Evolutionary conservation across 2,329 filamentous ascomycete species (phyloP).

Genomic region (Aspergillus sclerotialis): DNA sequence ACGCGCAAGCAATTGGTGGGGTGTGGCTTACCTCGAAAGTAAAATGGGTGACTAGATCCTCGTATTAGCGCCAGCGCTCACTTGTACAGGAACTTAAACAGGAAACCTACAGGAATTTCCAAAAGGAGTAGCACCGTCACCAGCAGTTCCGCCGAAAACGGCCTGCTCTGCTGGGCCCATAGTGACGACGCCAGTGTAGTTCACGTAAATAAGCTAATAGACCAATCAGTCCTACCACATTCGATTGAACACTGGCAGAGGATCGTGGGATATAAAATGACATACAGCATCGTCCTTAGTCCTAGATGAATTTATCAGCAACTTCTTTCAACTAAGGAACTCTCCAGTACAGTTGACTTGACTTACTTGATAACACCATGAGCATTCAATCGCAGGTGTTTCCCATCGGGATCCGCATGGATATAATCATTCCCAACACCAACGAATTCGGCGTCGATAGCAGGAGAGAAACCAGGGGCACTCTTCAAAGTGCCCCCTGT

Average conservation of each 20-base stretch:
- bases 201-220: slow-evolving; percentile 29
- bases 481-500: slow-evolving; percentile 28
- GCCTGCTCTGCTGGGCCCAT: slow-evolving; percentile 25
- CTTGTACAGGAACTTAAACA: background rate
- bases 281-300: slow-evolving; percentile 27
- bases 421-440: slow-evolving; percentile 38
- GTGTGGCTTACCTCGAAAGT: slow-evolving; percentile 30
- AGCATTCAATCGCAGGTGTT: slow-evolving; percentile 34
- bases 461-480: slow-evolving; percentile 27
- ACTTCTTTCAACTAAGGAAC: background rate
- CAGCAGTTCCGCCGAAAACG: slow-evolving; percentile 25
- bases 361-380: slow-evolving; percentile 34
- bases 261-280: too few relatives aligned
- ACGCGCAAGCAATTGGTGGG: too few relatives aligned
- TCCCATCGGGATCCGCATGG: slow-evolving; percentile 32
- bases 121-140: slow-evolving; percentile 30
- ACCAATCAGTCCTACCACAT: background rate
- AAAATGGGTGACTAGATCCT: slow-evolving; percentile 25
- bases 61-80: slow-evolving; percentile 4
- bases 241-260: background rate
- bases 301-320: slow-evolving; percentile 11
- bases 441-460: slow-evolving; percentile 30
- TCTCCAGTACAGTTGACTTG: background rate
- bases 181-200: slow-evolving; percentile 35
- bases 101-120: slow-evolving; percentile 32